Evolutionary conservation across 768 basidiomycete species (phyloP).

Genomic region (Pulveroboletus ravenelii): DNA sequence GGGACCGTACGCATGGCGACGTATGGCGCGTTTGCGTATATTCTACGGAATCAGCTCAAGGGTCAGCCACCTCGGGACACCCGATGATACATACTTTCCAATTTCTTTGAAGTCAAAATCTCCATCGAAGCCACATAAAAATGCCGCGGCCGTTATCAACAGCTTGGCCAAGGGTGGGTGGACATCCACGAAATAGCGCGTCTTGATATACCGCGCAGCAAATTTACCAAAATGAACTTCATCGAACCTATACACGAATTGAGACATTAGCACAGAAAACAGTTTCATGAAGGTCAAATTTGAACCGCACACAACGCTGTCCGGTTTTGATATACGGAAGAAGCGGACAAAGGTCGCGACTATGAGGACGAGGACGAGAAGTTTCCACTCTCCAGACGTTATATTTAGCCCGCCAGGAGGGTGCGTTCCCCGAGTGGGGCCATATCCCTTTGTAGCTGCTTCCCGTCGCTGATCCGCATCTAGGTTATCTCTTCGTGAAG

Average conservation of each 20-base stretch:
- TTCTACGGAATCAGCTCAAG: conserved; percentile 38
- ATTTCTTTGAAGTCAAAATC: conserved; percentile 98
- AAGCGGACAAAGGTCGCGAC: conserved; percentile 79
- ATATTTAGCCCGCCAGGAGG: conserved; percentile 61
- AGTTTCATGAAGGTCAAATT: neutral
- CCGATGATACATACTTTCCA: conserved; percentile 64
- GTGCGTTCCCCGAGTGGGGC: conserved; percentile 43
- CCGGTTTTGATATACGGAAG: conserved; percentile 79
- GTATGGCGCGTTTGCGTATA: conserved; percentile 86
- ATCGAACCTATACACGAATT: conserved; percentile 64
- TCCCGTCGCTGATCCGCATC: conserved; percentile 70
- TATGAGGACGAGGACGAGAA: conserved; percentile 60
- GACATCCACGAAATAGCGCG: conserved; percentile 89
- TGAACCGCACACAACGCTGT: conserved; percentile 82
- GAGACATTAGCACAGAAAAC: neutral
- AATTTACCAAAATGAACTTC: conserved; percentile 99
- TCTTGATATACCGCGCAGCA: conserved; percentile 89
- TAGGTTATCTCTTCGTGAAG: conserved; percentile 53
- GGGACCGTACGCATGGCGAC: conserved; percentile 98
- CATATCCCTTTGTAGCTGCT: conserved; percentile 62
- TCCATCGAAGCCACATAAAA: conserved; percentile 83
- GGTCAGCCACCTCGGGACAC: neutral
- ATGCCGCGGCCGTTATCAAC: conserved; percentile 87
- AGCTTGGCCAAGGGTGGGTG: conserved; percentile 97
- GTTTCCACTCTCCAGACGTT: conserved; percentile 70